A percentile compares a stretch with the other conserved stretches of the same genome.
Conservation (phyloP, 169 alveolate genomes). For the Plasmodium falciparum region DNA sequence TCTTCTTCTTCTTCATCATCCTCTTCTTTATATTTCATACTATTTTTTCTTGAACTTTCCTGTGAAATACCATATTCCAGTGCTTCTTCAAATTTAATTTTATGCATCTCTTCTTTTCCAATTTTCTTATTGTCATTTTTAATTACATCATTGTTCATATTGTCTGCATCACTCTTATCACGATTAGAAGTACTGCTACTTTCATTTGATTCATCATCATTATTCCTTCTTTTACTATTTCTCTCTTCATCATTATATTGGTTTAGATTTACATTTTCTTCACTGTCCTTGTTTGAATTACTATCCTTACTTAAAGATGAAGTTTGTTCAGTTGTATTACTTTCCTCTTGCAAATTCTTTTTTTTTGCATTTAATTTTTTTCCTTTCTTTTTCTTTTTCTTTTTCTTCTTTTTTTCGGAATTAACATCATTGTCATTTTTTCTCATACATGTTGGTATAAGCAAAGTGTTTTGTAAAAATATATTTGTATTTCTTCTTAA, state of each 20-base stretch:
- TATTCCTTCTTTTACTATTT: not conserved
- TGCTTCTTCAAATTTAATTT: slow-evolving; percentile 54
- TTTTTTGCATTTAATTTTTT: slow-evolving; percentile 1
- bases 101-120: slow-evolving; percentile 15
- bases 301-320: slow-evolving; percentile 1
- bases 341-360: not conserved
- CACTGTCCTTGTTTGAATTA: not conserved
- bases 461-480: slow-evolving; percentile 89
- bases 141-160: not conserved
- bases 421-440: slow-evolving; percentile 4
- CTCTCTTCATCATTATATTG: not conserved
- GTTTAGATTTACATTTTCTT: not conserved
- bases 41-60: slow-evolving; percentile 2
- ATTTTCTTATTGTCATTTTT: not conserved
- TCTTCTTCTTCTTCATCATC: slow-evolving; percentile 35
- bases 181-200: not conserved
- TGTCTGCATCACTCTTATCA: not conserved
- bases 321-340: not conserved
- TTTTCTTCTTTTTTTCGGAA: slow-evolving; percentile 15
- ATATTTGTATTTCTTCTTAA: slow-evolving; percentile 87
- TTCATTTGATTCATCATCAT: not conserved
- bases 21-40: slow-evolving; percentile 6
- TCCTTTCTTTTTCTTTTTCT: slow-evolving; percentile 4
- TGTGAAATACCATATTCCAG: slow-evolving; percentile 56
- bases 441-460: slow-evolving; percentile 84